Percentiles rank a stretch among this genome's conserved stretches.
These are phyloP conservation scores for Boeremia lycopersici DNA, from an alignment of 2,329 filamentous ascomycete genomes.

Conservation along the genomic window DNA sequence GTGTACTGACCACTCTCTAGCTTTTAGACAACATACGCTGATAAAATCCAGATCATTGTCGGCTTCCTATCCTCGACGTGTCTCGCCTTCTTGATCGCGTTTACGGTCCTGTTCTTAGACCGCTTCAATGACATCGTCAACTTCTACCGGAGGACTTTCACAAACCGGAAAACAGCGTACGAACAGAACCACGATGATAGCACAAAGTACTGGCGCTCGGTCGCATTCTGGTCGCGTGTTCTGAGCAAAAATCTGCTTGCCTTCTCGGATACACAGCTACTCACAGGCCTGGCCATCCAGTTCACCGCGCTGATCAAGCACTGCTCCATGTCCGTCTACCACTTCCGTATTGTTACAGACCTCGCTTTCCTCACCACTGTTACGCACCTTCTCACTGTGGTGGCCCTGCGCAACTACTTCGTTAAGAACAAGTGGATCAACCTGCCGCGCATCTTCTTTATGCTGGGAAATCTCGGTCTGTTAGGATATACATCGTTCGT, in stretches of 20 bases:
- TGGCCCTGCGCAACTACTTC: conserved; percentile 39
- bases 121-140: conserved; percentile 30
- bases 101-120: conserved; percentile 38
- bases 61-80: conserved; percentile 38
- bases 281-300: conserved; percentile 40
- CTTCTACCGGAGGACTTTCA: conserved; percentile 20
- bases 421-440: conserved; percentile 42
- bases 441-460: conserved; percentile 40
- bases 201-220: conserved; percentile 34
- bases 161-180: conserved; percentile 20
- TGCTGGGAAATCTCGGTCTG: conserved; percentile 37
- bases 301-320: conserved; percentile 41
- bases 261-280: conserved; percentile 39
- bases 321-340: conserved; percentile 39
- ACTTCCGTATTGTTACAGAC: conserved; percentile 38
- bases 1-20: conserved; percentile 19
- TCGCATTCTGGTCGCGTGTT: conserved; percentile 38
- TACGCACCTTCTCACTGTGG: conserved; percentile 37
- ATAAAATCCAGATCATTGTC: conserved; percentile 28
- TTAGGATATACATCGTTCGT: conserved; percentile 41
- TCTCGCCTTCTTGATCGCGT: conserved; percentile 36
- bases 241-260: conserved; percentile 42
- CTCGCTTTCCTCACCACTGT: conserved; percentile 41
- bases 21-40: neutral
- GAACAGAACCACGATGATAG: conserved; percentile 11